phyloP scores from a whole-genome alignment of 2,329 filamentous ascomycete species.

The Trichophyton simii region DNA sequence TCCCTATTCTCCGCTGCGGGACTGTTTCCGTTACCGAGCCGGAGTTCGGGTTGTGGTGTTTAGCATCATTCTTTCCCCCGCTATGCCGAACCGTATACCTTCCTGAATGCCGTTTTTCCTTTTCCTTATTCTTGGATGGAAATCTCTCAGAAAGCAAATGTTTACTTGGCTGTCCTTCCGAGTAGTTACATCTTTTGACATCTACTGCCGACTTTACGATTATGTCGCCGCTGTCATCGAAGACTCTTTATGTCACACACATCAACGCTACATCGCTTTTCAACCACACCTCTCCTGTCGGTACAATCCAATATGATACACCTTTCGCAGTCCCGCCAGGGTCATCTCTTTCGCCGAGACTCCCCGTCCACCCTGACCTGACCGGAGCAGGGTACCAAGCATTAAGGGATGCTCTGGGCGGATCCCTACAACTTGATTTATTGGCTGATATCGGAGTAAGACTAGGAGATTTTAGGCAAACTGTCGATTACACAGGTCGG shows the following conservation, averaged over 20 bases:
- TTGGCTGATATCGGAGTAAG: conserved; percentile 61
- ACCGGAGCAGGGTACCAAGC: conserved; percentile 72
- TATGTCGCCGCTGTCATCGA: conserved; percentile 60
- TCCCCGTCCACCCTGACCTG: conserved; percentile 72
- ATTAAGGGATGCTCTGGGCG: conserved; percentile 66
- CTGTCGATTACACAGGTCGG: conserved; percentile 55
- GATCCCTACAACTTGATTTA: conserved; percentile 65
- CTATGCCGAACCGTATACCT: background rate
- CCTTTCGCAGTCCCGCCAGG: conserved; percentile 70
- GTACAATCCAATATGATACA: conserved; percentile 60
- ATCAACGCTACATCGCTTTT: conserved; percentile 80
- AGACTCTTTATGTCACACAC: conserved; percentile 62
- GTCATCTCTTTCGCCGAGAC: conserved; percentile 54
- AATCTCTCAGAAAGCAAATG: background rate
- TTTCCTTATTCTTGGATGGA: background rate
- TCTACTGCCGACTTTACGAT: conserved; percentile 78
- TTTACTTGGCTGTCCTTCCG: conserved; percentile 3
- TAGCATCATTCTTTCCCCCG: background rate
- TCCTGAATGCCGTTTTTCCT: background rate
- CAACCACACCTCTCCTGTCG: conserved; percentile 64
- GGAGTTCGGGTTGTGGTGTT: background rate
- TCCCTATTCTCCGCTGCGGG: background rate
- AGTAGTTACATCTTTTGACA: conserved; percentile 61
- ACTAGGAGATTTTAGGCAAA: conserved; percentile 62
- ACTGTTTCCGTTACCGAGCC: background rate